Evolutionary conservation across 331 rosid species (phyloP).

Genomic region (Acacia pycnantha): DNA sequence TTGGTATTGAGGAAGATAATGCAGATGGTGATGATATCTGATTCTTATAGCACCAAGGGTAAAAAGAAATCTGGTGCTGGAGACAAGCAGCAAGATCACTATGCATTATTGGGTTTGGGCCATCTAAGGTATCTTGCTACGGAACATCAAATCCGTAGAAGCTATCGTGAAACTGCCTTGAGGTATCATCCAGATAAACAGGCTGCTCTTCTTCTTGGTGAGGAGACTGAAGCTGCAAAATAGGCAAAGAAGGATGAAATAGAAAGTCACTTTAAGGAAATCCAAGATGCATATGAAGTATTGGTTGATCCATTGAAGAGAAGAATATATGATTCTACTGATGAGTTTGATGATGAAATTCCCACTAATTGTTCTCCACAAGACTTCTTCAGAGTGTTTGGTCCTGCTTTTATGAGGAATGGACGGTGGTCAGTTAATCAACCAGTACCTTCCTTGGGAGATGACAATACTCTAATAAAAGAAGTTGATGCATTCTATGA

Average conservation of each 20-base stretch:
- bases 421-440: constrained; percentile 93
- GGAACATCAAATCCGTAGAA: constrained; percentile 89
- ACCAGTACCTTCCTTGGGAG: constrained; percentile 79
- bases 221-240: constrained; percentile 79
- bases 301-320: constrained; percentile 79
- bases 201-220: constrained; percentile 82
- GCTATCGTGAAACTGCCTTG: constrained; percentile 93
- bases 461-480: constrained; percentile 62
- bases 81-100: constrained; percentile 87
- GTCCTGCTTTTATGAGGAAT: constrained; percentile 92
- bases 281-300: constrained; percentile 91
- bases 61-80: constrained; percentile 82
- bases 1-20: constrained; percentile 59
- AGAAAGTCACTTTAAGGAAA: constrained; percentile 82
- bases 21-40: constrained; percentile 49
- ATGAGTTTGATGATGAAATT: constrained; percentile 95
- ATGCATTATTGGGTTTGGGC: constrained; percentile 86
- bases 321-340: constrained; percentile 96
- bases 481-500: constrained; percentile 82
- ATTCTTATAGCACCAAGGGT: constrained; percentile 86
- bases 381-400: constrained; percentile 90
- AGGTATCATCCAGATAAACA: constrained; percentile 95
- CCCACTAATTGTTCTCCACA: constrained; percentile 96
- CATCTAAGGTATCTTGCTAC: constrained; percentile 95
- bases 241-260: constrained; percentile 86